phyloP scores from a whole-genome alignment of 2,329 filamentous ascomycete genomes.

The Myriosclerotinia scirpicola region DNA sequence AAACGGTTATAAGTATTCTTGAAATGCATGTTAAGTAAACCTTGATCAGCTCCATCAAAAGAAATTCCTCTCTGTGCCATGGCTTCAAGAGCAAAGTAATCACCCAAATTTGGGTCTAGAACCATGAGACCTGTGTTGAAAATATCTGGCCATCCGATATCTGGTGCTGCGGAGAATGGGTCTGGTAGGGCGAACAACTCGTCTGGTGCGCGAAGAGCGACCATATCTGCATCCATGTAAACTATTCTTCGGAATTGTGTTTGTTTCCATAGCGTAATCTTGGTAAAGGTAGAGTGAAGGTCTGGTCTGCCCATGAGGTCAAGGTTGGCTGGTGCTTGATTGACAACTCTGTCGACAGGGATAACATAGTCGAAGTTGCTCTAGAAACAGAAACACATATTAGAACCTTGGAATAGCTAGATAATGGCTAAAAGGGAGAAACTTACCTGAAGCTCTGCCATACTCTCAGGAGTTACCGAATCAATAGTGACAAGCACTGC shows the following conservation, averaged over 20 bases:
- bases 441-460: conserved; percentile 74
- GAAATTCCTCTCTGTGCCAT: conserved; percentile 86
- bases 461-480: conserved; percentile 69
- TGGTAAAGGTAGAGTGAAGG: conserved; percentile 90
- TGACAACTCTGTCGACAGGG: conserved; percentile 77
- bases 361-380: conserved; percentile 85
- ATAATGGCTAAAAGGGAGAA: neutral
- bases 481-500: conserved; percentile 82
- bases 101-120: conserved; percentile 78
- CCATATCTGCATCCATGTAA: conserved; percentile 90
- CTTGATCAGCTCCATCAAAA: conserved; percentile 96
- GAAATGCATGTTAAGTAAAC: conserved; percentile 93
- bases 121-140: conserved; percentile 99
- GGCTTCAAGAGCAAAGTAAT: conserved; percentile 81
- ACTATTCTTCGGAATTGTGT: conserved; percentile 89
- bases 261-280: conserved; percentile 91
- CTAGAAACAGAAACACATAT: conserved; percentile 51
- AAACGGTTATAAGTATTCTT: conserved; percentile 78
- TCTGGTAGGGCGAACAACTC: conserved; percentile 75
- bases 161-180: conserved; percentile 72
- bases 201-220: conserved; percentile 87
- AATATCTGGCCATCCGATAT: conserved; percentile 96
- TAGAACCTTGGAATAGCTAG: conserved; percentile 25
- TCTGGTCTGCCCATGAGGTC: conserved; percentile 90
- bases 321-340: conserved; percentile 75